Evolutionary conservation across 192 early-diverging fungal species (phyloP).

Genomic region (Coemansia sp.): DNA sequence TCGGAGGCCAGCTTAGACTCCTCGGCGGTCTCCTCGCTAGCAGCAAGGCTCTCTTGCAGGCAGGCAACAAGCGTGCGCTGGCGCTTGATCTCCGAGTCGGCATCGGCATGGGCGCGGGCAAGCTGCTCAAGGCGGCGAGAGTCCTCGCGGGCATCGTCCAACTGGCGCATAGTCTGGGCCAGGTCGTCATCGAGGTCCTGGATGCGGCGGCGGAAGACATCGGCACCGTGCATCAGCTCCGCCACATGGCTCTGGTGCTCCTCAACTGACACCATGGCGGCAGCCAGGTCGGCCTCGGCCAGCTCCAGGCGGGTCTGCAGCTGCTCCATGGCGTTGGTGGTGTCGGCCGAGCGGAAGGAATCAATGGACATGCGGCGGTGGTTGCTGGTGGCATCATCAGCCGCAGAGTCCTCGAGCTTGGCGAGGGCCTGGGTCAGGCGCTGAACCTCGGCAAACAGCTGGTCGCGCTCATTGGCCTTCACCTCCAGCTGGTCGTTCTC

Average conservation of each 20-base stretch:
- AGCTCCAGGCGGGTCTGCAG: constrained; percentile 24
- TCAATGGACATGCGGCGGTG: constrained; percentile 1
- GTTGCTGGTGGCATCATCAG: constrained; percentile 5
- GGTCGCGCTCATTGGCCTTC: constrained; percentile 29
- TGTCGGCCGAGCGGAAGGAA: background rate
- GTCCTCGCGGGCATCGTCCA: constrained; percentile 19
- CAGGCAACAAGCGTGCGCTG: constrained; percentile 18
- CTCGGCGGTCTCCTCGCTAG: constrained; percentile 29
- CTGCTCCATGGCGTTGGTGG: background rate
- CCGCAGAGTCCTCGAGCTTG: constrained; percentile 6
- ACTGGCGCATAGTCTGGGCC: constrained; percentile 23
- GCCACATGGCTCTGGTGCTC: constrained; percentile 19
- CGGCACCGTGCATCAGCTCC: constrained; percentile 9
- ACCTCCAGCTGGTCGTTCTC: constrained; percentile 45
- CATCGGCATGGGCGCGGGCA: background rate
- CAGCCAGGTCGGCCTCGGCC: constrained; percentile 28
- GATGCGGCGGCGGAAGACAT: constrained; percentile 9
- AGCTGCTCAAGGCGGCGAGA: background rate
- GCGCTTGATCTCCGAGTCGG: constrained; percentile 12
- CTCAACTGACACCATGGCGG: constrained; percentile 14
- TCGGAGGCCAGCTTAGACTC: constrained; percentile 25
- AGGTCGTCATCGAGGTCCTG: constrained; percentile 18
- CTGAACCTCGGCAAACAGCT: constrained; percentile 10
- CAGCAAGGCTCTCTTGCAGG: constrained; percentile 20
- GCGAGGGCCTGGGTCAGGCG: constrained; percentile 7